Conservation (phyloP, 768 basidiomycete genomes). For the Mycena filopes region DNA sequence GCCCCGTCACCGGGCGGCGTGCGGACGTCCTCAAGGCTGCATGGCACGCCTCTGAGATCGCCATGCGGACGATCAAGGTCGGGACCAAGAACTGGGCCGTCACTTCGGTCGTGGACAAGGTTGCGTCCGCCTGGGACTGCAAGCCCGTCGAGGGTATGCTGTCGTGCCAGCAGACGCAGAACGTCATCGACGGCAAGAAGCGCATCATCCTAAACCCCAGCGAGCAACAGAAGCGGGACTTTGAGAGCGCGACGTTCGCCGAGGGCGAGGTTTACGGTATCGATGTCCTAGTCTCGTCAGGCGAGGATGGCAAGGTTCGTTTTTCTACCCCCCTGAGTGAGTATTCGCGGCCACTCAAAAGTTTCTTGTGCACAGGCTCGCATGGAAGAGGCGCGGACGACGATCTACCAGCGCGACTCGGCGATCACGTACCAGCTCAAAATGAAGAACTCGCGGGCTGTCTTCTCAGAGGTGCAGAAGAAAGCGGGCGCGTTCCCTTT, state of each 20-base stretch:
- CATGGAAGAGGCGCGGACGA: constrained; percentile 88
- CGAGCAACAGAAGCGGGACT: constrained; percentile 85
- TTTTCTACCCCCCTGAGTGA: constrained; percentile 18
- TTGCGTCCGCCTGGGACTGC: constrained; percentile 80
- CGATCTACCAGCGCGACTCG: constrained; percentile 91
- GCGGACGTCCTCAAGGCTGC: constrained; percentile 96
- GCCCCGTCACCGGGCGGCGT: constrained; percentile 84
- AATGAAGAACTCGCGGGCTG: constrained; percentile 96
- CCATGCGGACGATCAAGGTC: constrained; percentile 90
- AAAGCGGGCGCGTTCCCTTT: constrained; percentile 99
- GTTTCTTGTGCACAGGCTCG: constrained; percentile 69
- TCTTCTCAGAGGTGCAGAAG: constrained; percentile 97
- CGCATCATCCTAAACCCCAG: constrained; percentile 92
- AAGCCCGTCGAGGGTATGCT: constrained; percentile 98
- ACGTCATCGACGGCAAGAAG: constrained; percentile 96
- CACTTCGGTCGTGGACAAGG: constrained; percentile 85
- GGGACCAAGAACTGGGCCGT: constrained; percentile 97
- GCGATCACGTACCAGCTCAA: constrained; percentile 94
- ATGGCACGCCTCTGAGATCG: constrained; percentile 91
- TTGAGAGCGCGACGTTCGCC: constrained; percentile 85
- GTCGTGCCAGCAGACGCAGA: constrained; percentile 93
- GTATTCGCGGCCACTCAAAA: constrained; percentile 1
- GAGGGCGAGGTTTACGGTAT: constrained; percentile 97
- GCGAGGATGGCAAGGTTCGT: constrained; percentile 89
- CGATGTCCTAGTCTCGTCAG: constrained; percentile 89